phyloP scores from a whole-genome alignment of 129 eudicot genomes.

The Gnaphalium uliginosum region DNA sequence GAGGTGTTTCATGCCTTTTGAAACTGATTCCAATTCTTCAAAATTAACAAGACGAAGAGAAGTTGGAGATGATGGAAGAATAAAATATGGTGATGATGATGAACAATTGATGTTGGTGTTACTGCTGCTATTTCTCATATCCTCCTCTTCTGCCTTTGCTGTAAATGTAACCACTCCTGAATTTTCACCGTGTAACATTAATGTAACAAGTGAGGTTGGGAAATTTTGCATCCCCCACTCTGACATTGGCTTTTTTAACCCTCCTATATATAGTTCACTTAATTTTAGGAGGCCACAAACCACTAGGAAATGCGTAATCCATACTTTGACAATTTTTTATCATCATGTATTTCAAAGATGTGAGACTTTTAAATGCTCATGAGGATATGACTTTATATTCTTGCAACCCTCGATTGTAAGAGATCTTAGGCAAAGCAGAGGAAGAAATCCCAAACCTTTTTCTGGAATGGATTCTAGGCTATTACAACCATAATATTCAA shows the following conservation, averaged over 20 bases:
- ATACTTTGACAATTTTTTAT: conserved; percentile 17
- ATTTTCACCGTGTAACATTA: neutral
- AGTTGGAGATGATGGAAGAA: conserved; percentile 23
- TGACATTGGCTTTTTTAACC: conserved; percentile 11
- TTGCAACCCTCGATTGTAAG: conserved; percentile 4
- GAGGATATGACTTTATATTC: conserved; percentile 26
- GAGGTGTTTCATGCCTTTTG: conserved; percentile 18
- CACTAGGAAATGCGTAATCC: conserved; percentile 5
- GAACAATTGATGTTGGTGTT: neutral
- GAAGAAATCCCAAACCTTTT: conserved; percentile 22
- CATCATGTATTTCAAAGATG: conserved; percentile 18
- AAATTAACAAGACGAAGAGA: conserved; percentile 3
- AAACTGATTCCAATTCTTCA: conserved; percentile 19
- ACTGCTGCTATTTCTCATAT: neutral
- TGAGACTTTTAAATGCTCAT: conserved; percentile 22
- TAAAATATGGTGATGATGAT: neutral
- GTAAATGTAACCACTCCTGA: conserved; percentile 13
- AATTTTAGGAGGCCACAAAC: conserved; percentile 23
- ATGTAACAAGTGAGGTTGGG: conserved; percentile 11
- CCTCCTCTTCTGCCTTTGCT: neutral
- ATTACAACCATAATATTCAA: neutral
- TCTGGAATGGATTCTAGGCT: conserved; percentile 22
- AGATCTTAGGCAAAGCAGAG: conserved; percentile 9
- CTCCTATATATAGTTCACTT: conserved; percentile 2
- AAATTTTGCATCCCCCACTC: conserved; percentile 23